Evolutionary conservation across 768 basidiomycete species (phyloP).

Genomic region (Suillus placidus): DNA sequence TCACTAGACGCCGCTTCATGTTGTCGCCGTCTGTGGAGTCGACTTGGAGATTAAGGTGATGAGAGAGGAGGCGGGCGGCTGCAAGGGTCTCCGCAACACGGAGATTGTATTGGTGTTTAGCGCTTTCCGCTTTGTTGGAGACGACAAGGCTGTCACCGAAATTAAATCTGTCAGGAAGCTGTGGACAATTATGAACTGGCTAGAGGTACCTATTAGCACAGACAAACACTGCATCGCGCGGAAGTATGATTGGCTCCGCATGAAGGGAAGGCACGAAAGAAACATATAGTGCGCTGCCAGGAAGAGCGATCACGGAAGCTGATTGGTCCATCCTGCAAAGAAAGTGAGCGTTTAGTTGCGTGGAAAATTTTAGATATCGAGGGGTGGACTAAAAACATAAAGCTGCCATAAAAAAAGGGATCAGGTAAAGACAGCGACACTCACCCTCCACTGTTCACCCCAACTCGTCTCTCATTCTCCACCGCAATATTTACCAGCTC

Average conservation of each 20-base stretch:
- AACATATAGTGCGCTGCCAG: conserved; percentile 75
- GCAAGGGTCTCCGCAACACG: conserved; percentile 91
- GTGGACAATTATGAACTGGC: conserved; percentile 62
- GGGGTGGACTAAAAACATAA: background rate
- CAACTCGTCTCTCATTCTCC: conserved; percentile 83
- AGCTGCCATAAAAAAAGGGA: background rate
- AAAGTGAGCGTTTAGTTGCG: conserved; percentile 14
- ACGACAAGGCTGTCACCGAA: conserved; percentile 51
- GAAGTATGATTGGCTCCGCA: conserved; percentile 69
- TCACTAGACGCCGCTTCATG: background rate
- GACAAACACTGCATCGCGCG: conserved; percentile 36
- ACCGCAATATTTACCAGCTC: conserved; percentile 79
- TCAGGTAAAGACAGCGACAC: conserved; percentile 20
- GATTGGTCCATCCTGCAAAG: conserved; percentile 85
- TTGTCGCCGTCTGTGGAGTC: conserved; percentile 29
- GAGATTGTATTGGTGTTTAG: conserved; percentile 82
- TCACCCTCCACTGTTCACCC: conserved; percentile 81
- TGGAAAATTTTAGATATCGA: background rate
- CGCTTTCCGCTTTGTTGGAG: conserved; percentile 76
- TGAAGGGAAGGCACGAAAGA: conserved; percentile 77
- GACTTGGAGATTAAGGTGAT: conserved; percentile 50
- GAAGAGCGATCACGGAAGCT: conserved; percentile 77
- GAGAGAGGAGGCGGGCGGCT: conserved; percentile 73
- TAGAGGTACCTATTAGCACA: conserved; percentile 26
- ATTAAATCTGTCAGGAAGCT: conserved; percentile 49